These are phyloP conservation scores for Gastrolobium villosum DNA, from an alignment of 306 rosid species.

Conservation along the genomic window DNA sequence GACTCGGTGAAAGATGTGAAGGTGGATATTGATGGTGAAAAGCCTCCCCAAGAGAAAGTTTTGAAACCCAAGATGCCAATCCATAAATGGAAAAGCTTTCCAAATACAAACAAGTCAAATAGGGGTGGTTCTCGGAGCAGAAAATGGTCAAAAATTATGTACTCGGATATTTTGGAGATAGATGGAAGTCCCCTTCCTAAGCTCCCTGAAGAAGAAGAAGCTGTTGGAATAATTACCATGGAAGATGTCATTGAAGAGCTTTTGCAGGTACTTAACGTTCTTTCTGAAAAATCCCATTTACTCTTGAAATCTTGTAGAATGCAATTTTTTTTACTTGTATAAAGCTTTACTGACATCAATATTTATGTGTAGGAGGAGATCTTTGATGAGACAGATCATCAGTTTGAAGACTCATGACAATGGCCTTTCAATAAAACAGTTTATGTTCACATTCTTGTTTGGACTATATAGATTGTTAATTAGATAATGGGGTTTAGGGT, in stretches of 20 bases:
- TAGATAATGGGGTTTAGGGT: constrained; percentile 34
- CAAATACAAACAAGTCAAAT: constrained; percentile 57
- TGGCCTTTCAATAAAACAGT: constrained; percentile 38
- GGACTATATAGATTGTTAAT: constrained; percentile 17
- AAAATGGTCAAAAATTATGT: constrained; percentile 83
- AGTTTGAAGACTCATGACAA: constrained; percentile 71
- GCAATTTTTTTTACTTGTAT: not conserved
- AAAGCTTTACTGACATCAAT: constrained; percentile 25
- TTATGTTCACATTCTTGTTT: constrained; percentile 35
- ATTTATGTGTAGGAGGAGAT: constrained; percentile 59
- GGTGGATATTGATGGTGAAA: constrained; percentile 80
- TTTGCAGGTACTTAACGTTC: constrained; percentile 69
- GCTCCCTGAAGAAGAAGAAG: constrained; percentile 86
- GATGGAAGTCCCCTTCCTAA: constrained; percentile 76
- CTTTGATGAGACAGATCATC: constrained; percentile 66
- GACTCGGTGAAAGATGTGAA: constrained; percentile 70
- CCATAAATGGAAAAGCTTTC: constrained; percentile 85
- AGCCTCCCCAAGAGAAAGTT: constrained; percentile 63
- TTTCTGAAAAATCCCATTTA: constrained; percentile 13
- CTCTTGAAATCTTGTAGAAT: constrained; percentile 13
- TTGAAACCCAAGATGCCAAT: constrained; percentile 74
- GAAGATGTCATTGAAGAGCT: constrained; percentile 98
- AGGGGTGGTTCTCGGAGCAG: constrained; percentile 68
- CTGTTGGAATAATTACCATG: constrained; percentile 91
- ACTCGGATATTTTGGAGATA: constrained; percentile 88